Evolutionary conservation across 441 rosid species (phyloP).

Genomic region (Adansonia rubrostipa): DNA sequence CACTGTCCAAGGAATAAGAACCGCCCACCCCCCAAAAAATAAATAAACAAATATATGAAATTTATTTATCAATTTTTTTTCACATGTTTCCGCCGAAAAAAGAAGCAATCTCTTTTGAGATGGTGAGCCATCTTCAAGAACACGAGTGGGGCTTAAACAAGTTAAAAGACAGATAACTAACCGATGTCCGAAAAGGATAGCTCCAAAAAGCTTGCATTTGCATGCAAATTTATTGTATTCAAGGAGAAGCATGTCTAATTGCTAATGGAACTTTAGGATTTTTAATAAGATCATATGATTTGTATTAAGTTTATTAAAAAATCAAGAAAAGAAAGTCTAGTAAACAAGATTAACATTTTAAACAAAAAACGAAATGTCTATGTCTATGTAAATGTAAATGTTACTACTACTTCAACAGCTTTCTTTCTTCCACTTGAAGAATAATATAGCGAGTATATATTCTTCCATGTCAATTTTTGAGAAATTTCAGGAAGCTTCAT

Average conservation of each 20-base stretch:
- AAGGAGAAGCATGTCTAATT: neutral
- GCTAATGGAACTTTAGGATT: neutral
- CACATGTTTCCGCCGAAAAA: neutral
- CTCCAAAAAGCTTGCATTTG: neutral
- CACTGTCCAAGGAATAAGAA: no score
- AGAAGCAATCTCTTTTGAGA: neutral
- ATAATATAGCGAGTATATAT: neutral
- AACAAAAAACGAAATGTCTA: no score
- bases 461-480: neutral
- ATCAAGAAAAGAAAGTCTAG: no score
- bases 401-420: neutral
- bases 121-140: neutral
- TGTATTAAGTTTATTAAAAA: neutral
- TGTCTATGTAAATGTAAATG: neutral
- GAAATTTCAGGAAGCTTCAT: slow-evolving; percentile 15
- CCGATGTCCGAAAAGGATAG: neutral
- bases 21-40: no score
- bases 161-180: neutral
- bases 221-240: neutral
- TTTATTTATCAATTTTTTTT: neutral
- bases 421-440: neutral
- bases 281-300: slow-evolving; percentile 7
- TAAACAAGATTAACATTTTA: no score
- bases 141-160: neutral
- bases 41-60: neutral